Percentiles rank a stretch among this genome's conserved stretches.
Evolutionary conservation across 108 stramenopile species (phyloP).

Genomic region (Nannochloropsis salina): DNA sequence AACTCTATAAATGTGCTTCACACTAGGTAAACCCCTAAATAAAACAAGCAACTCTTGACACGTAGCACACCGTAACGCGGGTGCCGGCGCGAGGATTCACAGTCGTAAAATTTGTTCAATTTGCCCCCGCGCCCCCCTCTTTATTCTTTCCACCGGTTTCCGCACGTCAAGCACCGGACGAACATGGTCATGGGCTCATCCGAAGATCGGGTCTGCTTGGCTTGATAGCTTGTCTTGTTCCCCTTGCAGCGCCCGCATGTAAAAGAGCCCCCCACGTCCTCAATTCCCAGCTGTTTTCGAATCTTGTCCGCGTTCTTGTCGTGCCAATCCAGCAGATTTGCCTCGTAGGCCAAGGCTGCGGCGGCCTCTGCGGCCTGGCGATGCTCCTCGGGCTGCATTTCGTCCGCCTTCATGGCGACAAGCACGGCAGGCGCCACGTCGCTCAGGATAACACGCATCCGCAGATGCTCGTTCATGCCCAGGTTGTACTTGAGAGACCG

Average conservation of each 20-base stretch:
- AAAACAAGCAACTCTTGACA: too few relatives aligned
- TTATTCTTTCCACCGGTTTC: conserved; percentile 66
- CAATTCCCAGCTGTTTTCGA: conserved; percentile 53
- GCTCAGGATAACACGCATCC: conserved; percentile 8
- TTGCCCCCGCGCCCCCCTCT: neutral
- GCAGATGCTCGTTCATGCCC: conserved; percentile 50
- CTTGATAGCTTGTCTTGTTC: conserved; percentile 85
- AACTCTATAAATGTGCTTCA: too few relatives aligned
- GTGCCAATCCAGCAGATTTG: conserved; percentile 50
- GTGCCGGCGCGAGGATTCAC: too few relatives aligned
- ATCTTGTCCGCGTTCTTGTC: conserved; percentile 56
- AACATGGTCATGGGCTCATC: conserved; percentile 99
- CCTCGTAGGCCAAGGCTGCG: conserved; percentile 18
- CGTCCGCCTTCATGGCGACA: neutral
- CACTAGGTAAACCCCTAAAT: too few relatives aligned
- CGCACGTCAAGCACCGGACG: conserved; percentile 83
- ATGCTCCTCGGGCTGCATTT: conserved; percentile 21
- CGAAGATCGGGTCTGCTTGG: conserved; percentile 95
- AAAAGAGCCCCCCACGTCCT: conserved; percentile 61
- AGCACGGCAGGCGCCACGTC: neutral
- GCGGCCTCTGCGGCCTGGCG: conserved; percentile 2
- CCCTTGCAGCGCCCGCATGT: conserved; percentile 91
- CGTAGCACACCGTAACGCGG: too few relatives aligned
- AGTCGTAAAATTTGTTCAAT: too few relatives aligned
- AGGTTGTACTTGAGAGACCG: conserved; percentile 47